These are phyloP conservation scores for Theobroma grandiflorum DNA, from an alignment of 441 rosid species.

Conservation along the genomic window DNA sequence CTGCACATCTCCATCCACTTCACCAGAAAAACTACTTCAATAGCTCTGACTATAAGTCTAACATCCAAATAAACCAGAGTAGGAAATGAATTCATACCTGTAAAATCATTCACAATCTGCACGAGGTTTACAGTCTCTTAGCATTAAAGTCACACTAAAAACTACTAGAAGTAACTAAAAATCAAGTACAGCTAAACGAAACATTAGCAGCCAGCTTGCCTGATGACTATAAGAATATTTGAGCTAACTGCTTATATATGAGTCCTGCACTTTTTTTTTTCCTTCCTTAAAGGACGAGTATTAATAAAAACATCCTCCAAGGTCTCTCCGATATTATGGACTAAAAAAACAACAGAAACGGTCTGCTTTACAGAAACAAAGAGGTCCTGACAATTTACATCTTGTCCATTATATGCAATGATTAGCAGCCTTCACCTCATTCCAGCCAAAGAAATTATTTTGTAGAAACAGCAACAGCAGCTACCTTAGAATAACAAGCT, in stretches of 20 bases:
- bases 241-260: background rate
- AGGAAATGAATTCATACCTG: background rate
- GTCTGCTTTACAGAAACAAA: constrained; percentile 43
- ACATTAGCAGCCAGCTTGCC: background rate
- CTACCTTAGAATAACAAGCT: constrained; percentile 25
- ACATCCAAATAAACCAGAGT: background rate
- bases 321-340: constrained; percentile 26
- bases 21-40: background rate
- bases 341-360: constrained; percentile 18
- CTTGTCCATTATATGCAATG: constrained; percentile 25
- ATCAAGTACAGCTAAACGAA: constrained; percentile 6
- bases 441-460: constrained; percentile 26
- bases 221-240: background rate
- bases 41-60: background rate
- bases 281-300: background rate
- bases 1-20: background rate
- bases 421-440: constrained; percentile 30
- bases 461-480: constrained; percentile 27
- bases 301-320: constrained; percentile 14
- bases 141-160: background rate
- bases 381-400: constrained; percentile 40
- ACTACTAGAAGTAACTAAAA: background rate
- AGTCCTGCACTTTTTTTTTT: background rate
- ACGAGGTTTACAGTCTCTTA: background rate
- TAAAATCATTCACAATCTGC: background rate